Evolutionary conservation across 768 basidiomycete genomes (phyloP), one percentile per base, ranked within the genome.

Genomic region (Trametes gibbosa): DNA sequence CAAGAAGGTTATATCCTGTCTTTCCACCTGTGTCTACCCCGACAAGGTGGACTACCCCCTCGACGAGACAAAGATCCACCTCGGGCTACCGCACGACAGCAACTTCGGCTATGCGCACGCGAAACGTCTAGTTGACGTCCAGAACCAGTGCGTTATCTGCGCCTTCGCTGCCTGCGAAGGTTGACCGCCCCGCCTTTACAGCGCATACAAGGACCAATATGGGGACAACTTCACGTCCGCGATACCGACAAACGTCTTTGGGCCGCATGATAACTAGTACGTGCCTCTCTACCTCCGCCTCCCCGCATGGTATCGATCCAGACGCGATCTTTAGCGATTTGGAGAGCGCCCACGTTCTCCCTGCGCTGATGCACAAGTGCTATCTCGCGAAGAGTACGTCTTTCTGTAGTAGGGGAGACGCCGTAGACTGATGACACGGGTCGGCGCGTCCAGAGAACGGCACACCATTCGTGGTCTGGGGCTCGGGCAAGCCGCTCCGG

Each of bases 61-160:
- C 25, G 90, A 93, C 65, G 95, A 98, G 76, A 84, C 80, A 65
- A 95, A 95, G 76, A 88, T 98, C 58, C 96, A 98, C 73, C 79
- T 81, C 35, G 95, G 95, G 19, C 92, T 91, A 21, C 95, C 95
- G 6, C 96, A 98, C 70, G 80, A 87, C 57, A 93, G 91, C 66
- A 98, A 98, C 81, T 98, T 92, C 75, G 96, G 95, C 29, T 98
- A 98, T 67, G 91, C 96, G 1, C 89, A 98, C 66, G 95, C 93
- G 41, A 98, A 98, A 75, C 83, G 95, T 19, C 83, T 98, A 81
- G 93, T 98, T 8, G 96, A 98, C 70, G 86, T 97, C 1, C 90
- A 93, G 70, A 98, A 98, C 70, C 94, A 90, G 95, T 95, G 59
- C 56, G 87, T 62, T 12, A 19, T 65, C 50, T 21, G 19, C 47